Percentiles rank a stretch among this genome's conserved stretches.
These are phyloP conservation scores for Mrakia blollopis DNA, from an alignment of 768 basidiomycete genomes.

Conservation along the genomic window DNA sequence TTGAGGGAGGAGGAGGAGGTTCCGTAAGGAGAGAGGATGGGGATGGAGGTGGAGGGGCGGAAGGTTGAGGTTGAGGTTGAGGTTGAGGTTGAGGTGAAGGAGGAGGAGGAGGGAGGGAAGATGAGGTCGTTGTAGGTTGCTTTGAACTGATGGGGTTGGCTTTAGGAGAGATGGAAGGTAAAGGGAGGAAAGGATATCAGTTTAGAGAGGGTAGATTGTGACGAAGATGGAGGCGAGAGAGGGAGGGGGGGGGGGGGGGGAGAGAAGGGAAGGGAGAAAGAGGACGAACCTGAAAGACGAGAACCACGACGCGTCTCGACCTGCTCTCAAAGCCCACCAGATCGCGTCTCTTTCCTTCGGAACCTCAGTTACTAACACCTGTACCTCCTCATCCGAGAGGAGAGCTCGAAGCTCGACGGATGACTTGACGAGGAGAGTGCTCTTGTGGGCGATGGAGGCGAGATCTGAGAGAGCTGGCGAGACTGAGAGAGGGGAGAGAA, in stretches of 20 bases:
- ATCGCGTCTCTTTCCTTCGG: not conserved
- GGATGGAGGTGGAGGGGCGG: not conserved
- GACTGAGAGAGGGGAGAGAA: not conserved
- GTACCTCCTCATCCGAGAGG: not conserved
- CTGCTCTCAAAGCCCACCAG: not conserved
- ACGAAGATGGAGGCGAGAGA: too few relatives aligned
- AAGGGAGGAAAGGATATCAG: not conserved
- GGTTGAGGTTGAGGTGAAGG: not conserved
- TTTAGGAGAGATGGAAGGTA: not conserved
- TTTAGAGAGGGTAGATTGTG: not conserved
- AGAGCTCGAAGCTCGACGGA: not conserved
- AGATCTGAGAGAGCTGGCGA: not conserved
- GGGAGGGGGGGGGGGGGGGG: not conserved
- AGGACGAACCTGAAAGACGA: not conserved
- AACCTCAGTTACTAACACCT: not conserved
- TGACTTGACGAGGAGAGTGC: not conserved
- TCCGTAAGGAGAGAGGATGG: not conserved
- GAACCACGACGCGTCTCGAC: not conserved
- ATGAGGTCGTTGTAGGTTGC: conserved; percentile 5
- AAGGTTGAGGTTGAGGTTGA: not conserved
- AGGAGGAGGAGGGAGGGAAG: not conserved
- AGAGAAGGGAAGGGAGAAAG: not conserved
- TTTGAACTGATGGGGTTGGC: not conserved
- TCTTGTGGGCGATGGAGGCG: not conserved
- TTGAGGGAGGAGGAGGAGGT: conserved; percentile 9